Base-by-base conservation (phyloP, 441 rosid species). In the Hura crepitans region DNA sequence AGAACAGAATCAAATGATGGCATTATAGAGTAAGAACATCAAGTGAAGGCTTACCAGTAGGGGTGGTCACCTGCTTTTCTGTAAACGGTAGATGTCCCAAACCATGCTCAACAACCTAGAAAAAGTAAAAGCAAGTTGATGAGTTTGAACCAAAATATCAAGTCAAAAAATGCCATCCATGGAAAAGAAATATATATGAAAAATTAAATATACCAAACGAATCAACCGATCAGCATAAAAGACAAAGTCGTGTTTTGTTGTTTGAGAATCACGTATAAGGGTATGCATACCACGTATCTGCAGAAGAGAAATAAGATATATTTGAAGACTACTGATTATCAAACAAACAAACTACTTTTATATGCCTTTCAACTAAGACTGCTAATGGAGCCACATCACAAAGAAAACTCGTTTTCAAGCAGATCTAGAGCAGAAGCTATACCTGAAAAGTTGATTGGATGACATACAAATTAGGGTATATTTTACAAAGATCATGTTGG, bases 211-310 rank as follows among this genome's bases (percentile, higher is more conserved):
- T 76, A 94, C 98, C 96, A 94, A 83, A 77, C 98, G 96, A 82
- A 94, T 94, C 85, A 94, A 83, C 62, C 99, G 83, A 73, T 92
- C 97, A 77, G 97, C 81, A 80, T 94, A 94, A 73, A 94, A 94
- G 69, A 94, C 92, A 74, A 94, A 94, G 80, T 94, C 97, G 78
- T 94, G 99, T 76, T 89, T 94, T 60, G 97, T 94, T 65, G 92
- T 92, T 77, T 84, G 96, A 79, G 92, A 71, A 81, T 92, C 99
- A 66, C 99, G 99, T 80, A 94, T 84, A 57, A 94, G 96, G 68
- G 99, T 94, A 83, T 94, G 99, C 99, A 94, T 94, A 73, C 99
- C 99, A 69, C 97, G 82, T 77, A 94, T 94, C 99, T 94, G 89
- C 83, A 85, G 25, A 73, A 72, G 23, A 79, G 39, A 65, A 64